Base-by-base conservation (phyloP, 2,329 filamentous ascomycete species). In the Pseudogymnoascus sp. region DNA sequence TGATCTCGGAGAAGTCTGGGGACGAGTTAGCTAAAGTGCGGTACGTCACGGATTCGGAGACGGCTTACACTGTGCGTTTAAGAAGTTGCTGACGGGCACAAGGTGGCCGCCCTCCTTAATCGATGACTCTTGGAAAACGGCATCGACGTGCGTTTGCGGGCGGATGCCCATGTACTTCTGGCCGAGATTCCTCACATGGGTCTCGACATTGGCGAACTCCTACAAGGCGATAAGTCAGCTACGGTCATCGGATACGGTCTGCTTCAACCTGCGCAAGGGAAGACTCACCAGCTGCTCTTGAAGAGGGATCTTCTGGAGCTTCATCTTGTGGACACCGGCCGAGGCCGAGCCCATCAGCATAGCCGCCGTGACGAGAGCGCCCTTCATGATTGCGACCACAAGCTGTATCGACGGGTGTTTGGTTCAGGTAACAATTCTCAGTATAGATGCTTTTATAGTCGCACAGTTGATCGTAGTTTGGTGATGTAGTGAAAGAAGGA, bases 101-200 rank as follows among this genome's bases (percentile, higher is more conserved):
- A 87, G 85, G 77, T 97, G 93, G 64, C 79, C 78, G 63, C 84
- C 82, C 67, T 77, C 80, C 67, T 89, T 82, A 72, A 90, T 78
- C 62, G 86, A 83, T 33, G 48, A 6, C 69, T 89, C 84, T 74
- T 87, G 87, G 82, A 96, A 95, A 76, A 95, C 86, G 75, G 87
- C 85, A 68, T 92, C 84, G 72, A 82, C 78, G 70, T 91, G 88
- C 67, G 77, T 76, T 68, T 87, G 79, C 58, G 89, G 87, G 69
- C 89, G 87, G 70, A 86, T 76, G 67, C 92, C 92, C 85, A 97
- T 89, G 82, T 97, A 97, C 84, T 97, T 99, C 82, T 97, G 93
- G 67, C 90, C 87, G 64, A 99, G 86, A 66, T 87, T 85, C 74
- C 87, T 86, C 69, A 91, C 83, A 73, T 97, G 93, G 65, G 86